Percentiles rank a stretch among this genome's conserved stretches.
Conservation (phyloP, 2,329 filamentous ascomycete species). For the Aspergillus quadrilineatus region DNA sequence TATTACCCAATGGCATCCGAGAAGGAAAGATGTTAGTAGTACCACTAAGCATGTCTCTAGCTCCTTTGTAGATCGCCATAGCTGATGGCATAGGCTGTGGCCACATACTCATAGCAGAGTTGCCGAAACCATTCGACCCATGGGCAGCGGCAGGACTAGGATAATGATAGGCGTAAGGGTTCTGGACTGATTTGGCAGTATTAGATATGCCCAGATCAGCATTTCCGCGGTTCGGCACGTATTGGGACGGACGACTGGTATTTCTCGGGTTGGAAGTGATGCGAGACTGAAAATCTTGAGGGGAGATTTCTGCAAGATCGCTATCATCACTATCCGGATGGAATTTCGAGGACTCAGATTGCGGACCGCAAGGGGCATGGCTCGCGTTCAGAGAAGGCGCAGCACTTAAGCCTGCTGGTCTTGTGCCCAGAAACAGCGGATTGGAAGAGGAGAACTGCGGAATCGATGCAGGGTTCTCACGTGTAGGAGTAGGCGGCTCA, state of each 20-base stretch:
- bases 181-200: neutral
- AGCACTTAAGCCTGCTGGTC: neutral
- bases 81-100: slow-evolving; percentile 20
- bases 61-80: slow-evolving; percentile 21
- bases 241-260: neutral
- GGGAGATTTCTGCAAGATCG: slow-evolving; percentile 35
- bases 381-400: neutral
- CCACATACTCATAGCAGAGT: slow-evolving; percentile 13
- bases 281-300: slow-evolving; percentile 20
- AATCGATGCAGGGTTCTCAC: neutral
- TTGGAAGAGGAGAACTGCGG: neutral
- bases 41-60: slow-evolving; percentile 3
- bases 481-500: slow-evolving; percentile 5
- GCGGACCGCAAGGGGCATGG: neutral
- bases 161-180: neutral
- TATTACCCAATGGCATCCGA: neutral
- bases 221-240: neutral
- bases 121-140: slow-evolving; percentile 8
- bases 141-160: neutral
- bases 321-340: slow-evolving; percentile 29
- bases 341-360: slow-evolving; percentile 4
- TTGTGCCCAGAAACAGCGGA: neutral
- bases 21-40: neutral
- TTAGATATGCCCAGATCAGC: neutral
- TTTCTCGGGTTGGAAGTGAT: neutral